phyloP scores from a whole-genome alignment of 108 stramenopile species.

The Discostella pseudostelligera region DNA sequence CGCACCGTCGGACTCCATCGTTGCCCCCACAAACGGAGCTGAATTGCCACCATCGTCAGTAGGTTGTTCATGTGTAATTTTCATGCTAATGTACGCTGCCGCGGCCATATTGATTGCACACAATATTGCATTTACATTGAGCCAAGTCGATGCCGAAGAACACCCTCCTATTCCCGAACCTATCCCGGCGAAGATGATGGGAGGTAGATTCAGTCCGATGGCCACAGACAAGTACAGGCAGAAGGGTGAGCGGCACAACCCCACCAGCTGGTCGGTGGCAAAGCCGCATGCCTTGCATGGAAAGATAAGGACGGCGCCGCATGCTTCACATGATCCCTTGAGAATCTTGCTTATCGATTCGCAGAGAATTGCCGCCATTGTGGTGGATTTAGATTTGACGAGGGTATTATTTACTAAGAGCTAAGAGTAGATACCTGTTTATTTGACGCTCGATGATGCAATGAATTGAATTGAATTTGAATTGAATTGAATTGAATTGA shows the following conservation, averaged over 20 bases:
- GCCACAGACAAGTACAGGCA: constrained; percentile 61
- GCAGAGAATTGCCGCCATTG: constrained; percentile 65
- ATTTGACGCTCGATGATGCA: too few relatives aligned
- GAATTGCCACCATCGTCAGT: constrained; percentile 2
- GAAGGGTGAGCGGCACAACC: constrained; percentile 48
- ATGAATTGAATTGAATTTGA: too few relatives aligned
- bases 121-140: constrained; percentile 50
- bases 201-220: constrained; percentile 54
- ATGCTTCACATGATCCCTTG: constrained; percentile 33
- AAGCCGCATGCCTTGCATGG: constrained; percentile 58
- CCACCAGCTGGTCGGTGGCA: constrained; percentile 29
- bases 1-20: constrained; percentile 3
- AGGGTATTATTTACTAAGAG: too few relatives aligned
- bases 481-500: too few relatives aligned
- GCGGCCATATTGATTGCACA: constrained; percentile 56
- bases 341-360: constrained; percentile 42
- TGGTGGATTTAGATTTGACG: background rate
- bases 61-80: constrained; percentile 36
- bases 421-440: too few relatives aligned
- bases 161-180: constrained; percentile 13
- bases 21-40: constrained; percentile 12
- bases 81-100: constrained; percentile 51
- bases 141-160: constrained; percentile 34
- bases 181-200: constrained; percentile 28
- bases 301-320: constrained; percentile 41